Evolutionary conservation across 2,329 filamentous ascomycete species (phyloP).

Genomic region (Diaporthe amygdali): DNA sequence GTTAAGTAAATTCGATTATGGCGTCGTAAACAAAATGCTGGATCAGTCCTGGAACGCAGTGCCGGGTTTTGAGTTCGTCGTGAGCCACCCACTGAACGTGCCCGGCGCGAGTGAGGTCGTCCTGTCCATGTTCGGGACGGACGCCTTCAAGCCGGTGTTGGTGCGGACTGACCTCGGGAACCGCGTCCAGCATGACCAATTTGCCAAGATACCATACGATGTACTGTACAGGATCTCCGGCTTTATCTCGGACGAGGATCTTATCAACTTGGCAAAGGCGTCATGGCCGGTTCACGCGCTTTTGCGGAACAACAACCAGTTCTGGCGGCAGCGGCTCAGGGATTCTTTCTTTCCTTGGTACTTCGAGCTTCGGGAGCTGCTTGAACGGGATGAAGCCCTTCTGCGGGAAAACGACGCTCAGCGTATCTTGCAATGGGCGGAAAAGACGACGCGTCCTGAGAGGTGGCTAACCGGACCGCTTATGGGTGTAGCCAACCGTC

Average conservation of each 20-base stretch:
- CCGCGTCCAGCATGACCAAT: not conserved
- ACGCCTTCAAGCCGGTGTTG: not conserved
- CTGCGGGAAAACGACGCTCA: not conserved
- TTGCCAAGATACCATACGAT: not conserved
- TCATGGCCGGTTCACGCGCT: conserved; percentile 3
- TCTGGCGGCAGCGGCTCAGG: not conserved
- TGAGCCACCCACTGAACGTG: not conserved
- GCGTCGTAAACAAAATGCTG: not conserved
- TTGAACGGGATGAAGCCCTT: not conserved
- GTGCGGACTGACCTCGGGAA: not conserved
- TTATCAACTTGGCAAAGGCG: not conserved
- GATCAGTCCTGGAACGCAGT: not conserved
- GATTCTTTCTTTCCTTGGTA: not conserved
- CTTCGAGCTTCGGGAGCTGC: not conserved
- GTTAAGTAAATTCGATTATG: not conserved
- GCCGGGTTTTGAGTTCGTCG: conserved; percentile 2
- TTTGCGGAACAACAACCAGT: not conserved
- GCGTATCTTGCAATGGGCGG: not conserved
- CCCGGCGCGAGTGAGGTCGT: not conserved
- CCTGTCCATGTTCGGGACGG: not conserved
- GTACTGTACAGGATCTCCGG: not conserved
- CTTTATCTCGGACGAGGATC: not conserved
- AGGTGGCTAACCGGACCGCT: not conserved
- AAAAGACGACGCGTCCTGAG: not conserved
- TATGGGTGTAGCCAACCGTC: not conserved